Conservation (phyloP, 2,329 filamentous ascomycete genomes). For the Ceratocystis colombiana region DNA sequence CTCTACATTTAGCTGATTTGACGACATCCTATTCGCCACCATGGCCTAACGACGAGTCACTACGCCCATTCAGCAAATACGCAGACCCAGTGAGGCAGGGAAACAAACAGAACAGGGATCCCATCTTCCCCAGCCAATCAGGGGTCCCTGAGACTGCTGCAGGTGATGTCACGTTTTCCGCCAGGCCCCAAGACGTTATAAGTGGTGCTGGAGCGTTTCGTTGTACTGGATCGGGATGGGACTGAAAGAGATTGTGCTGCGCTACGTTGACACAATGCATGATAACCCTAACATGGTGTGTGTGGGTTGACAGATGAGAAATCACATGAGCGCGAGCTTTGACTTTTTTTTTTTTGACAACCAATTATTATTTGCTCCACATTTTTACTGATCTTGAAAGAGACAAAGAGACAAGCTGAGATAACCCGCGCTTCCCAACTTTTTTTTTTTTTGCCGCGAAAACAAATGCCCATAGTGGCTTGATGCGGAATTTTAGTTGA, state of each 20-base stretch:
- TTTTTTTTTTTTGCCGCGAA: background rate
- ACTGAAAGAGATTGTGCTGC: background rate
- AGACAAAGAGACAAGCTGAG: background rate
- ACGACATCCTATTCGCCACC: too few relatives aligned
- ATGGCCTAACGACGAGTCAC: background rate
- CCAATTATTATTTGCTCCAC: background rate
- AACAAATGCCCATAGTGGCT: background rate
- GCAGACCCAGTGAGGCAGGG: too few relatives aligned
- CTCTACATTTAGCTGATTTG: too few relatives aligned
- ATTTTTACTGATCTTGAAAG: background rate
- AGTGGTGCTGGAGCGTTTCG: background rate
- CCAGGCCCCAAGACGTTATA: background rate
- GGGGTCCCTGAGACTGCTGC: background rate
- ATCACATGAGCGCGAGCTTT: background rate
- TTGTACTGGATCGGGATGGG: background rate
- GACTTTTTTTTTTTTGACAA: background rate
- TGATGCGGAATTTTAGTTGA: background rate
- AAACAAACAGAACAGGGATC: background rate
- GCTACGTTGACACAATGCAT: background rate
- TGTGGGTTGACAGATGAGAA: background rate
- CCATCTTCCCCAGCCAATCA: background rate
- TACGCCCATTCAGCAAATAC: too few relatives aligned
- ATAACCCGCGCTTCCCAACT: background rate
- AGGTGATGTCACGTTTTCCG: conserved; percentile 1
- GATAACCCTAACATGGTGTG: background rate